Conservation (phyloP, 306 rosid genomes). For the Vicia faba region DNA sequence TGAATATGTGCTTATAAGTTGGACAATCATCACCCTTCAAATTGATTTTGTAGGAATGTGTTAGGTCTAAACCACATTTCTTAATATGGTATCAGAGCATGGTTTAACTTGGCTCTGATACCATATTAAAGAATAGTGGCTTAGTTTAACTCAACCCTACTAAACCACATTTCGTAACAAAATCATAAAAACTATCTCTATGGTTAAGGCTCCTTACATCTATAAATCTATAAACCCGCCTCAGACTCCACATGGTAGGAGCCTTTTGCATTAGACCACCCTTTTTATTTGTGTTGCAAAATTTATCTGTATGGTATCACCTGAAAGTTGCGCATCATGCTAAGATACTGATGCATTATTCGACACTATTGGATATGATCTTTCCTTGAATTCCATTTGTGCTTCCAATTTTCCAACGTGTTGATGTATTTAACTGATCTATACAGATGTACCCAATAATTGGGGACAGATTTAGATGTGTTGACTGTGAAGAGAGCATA, state of each 20-base stretch:
- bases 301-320: constrained; percentile 1
- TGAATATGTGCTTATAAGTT: too few relatives aligned
- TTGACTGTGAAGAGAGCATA: constrained; percentile 57
- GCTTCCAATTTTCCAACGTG: constrained; percentile 10
- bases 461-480: constrained; percentile 80
- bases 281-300: not conserved
- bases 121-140: too few relatives aligned
- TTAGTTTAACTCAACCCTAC: too few relatives aligned
- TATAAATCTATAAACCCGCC: too few relatives aligned
- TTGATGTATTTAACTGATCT: constrained; percentile 26
- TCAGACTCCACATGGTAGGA: not conserved
- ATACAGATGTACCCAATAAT: constrained; percentile 65
- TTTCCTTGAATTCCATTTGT: constrained; percentile 14
- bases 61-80: too few relatives aligned
- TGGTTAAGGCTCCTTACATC: too few relatives aligned
- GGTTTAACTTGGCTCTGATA: too few relatives aligned
- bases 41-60: too few relatives aligned
- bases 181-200: too few relatives aligned
- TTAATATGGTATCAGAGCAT: too few relatives aligned
- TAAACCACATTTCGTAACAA: too few relatives aligned
- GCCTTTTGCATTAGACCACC: not conserved
- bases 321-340: not conserved
- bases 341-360: constrained; percentile 17
- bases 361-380: constrained; percentile 21
- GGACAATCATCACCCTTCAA: too few relatives aligned